Evolutionary conservation across 108 stramenopile genomes (phyloP), one percentile per base, ranked within the genome.

Genomic region (Nitzschia putrida): DNA sequence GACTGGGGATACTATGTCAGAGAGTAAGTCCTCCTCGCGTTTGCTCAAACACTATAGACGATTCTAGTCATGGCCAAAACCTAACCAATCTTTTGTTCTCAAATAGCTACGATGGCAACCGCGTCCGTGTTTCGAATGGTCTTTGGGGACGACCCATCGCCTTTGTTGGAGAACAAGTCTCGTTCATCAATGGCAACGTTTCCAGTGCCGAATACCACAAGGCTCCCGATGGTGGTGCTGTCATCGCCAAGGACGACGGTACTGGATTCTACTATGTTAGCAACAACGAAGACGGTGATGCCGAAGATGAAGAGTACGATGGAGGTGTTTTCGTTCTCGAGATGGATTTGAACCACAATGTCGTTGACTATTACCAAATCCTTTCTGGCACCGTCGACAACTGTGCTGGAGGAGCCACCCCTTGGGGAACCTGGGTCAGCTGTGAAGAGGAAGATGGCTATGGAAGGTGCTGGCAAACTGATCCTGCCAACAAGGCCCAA

Each of bases 401-500:
- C 43, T 88, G 87, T 66, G 73, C 78, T 14, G 87, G 87, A 39
- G 87, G 87, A 8, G 39, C 38, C 22, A 83, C 84, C 6, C 79
- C 83, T 0, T 85, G 84, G 84, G 52, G 71, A 39, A 73, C 80
- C 0, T 88, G 77, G 76, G 25, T 88, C 5, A 42, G 40, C 23
- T 64, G 64, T 45, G 64, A 64, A 26, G 64, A 64, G 24, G 49
- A 45, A 29, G 45, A 25, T 16, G 47, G 7, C 18, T 55, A 55
- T 5, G 64, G 64, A 2, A 44, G 3, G 24, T 25, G 55, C 23
- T 76, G 61, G 59, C 74, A 76, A 55, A 57, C 59, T 4, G 67
- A 76, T 52, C 72, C 72, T 23, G 54, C 54, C 54, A 55, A 55
- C 5, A 55, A 55, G 54, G 54, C 3, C 5, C 54, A 20, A 61